A percentile compares a stretch with the other conserved stretches of the same genome.
Evolutionary conservation across 73 alveolate species (phyloP).

Genomic region (Stentor coeruleus): DNA sequence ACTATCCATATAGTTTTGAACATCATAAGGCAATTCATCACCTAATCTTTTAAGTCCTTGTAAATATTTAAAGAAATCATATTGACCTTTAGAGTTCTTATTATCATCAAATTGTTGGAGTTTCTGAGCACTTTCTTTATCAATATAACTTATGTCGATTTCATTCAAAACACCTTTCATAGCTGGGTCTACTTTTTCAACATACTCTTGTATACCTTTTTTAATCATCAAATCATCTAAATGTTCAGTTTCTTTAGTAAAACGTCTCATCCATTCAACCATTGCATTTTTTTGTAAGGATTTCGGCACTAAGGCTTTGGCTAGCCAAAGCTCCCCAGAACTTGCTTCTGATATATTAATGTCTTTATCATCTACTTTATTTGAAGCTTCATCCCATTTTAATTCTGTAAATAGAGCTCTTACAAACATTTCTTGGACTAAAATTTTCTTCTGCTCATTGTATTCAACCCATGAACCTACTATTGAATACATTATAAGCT

Average conservation of each 20-base stretch:
- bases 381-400: constrained; percentile 12
- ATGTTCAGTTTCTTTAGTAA: background rate
- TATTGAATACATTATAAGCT: background rate
- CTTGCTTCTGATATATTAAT: background rate
- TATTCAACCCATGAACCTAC: constrained; percentile 4
- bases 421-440: background rate
- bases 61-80: background rate
- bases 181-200: constrained; percentile 22
- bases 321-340: constrained; percentile 12
- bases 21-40: background rate
- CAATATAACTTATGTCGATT: background rate
- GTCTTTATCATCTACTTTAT: background rate
- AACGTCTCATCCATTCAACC: constrained; percentile 13
- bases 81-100: constrained; percentile 5
- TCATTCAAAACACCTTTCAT: constrained; percentile 17
- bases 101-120: constrained; percentile 1
- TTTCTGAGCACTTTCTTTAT: background rate
- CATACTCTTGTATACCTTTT: background rate
- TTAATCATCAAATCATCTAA: constrained; percentile 14
- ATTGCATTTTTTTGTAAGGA: background rate
- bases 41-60: background rate
- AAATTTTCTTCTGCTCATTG: background rate
- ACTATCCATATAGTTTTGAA: constrained; percentile 4
- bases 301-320: background rate
- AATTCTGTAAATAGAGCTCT: background rate